Conservation (phyloP, 1,284 basidiomycete species). For the Stygiomarasmius scandens region DNA sequence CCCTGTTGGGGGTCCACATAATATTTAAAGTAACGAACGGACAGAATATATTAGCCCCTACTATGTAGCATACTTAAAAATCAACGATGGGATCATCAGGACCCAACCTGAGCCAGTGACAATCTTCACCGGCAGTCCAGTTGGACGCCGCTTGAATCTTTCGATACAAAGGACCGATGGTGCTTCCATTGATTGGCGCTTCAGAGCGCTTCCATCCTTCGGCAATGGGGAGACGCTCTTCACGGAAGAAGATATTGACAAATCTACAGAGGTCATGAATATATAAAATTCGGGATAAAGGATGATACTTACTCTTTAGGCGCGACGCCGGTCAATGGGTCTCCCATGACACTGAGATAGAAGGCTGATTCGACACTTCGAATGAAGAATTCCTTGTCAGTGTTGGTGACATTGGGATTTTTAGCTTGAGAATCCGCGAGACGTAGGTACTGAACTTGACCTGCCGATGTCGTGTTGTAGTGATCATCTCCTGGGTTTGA, state of each 20-base stretch:
- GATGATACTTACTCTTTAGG: conserved; percentile 19
- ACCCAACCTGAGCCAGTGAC: too few species aligned
- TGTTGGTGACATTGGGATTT: conserved; percentile 23
- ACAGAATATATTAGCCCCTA: too few species aligned
- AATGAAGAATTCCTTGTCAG: conserved; percentile 22
- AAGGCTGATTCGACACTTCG: conserved; percentile 19
- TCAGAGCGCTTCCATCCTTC: conserved; percentile 18
- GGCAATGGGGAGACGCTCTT: conserved; percentile 16
- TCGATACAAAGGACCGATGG: too few species aligned
- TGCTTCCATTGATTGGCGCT: not conserved
- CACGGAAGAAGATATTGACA: conserved; percentile 16
- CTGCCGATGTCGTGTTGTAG: conserved; percentile 24
- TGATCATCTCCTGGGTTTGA: conserved; percentile 24
- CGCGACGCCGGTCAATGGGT: conserved; percentile 21
- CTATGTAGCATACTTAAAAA: too few species aligned
- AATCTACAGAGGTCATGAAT: conserved; percentile 5
- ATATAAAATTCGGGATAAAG: not conserved
- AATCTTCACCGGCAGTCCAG: too few species aligned
- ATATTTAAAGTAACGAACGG: too few species aligned
- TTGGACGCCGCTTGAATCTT: too few species aligned
- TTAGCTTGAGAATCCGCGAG: conserved; percentile 17
- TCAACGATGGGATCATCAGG: too few species aligned
- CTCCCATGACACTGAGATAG: conserved; percentile 22
- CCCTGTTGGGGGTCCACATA: too few species aligned
- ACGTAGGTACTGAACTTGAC: conserved; percentile 19